phyloP scores from a whole-genome alignment of 2,329 filamentous ascomycete species.

The Aschersonia sp. region DNA sequence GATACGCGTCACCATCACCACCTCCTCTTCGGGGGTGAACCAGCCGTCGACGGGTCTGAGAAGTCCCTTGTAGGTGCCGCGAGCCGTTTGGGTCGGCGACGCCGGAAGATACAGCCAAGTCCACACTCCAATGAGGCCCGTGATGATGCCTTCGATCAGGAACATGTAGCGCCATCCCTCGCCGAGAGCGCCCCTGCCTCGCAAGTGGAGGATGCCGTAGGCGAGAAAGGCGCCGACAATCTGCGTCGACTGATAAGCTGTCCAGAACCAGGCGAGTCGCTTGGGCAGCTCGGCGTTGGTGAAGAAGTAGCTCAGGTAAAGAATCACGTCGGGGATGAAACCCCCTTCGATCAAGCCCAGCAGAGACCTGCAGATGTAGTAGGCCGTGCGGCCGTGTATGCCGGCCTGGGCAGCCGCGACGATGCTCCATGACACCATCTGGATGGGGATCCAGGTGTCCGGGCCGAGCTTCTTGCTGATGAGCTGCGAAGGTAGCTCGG shows the following conservation, averaged over 20 bases:
- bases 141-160: slow-evolving; percentile 2
- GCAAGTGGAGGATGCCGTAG: slow-evolving; percentile 11
- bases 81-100: slow-evolving; percentile 4
- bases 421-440: slow-evolving; percentile 22
- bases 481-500: slow-evolving; percentile 39
- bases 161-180: slow-evolving; percentile 4
- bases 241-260: slow-evolving; percentile 11
- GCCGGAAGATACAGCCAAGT: slow-evolving; percentile 3
- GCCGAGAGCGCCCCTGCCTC: slow-evolving; percentile 2
- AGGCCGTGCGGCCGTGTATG: slow-evolving; percentile 12
- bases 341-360: slow-evolving; percentile 40
- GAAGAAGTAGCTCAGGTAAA: slow-evolving; percentile 18
- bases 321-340: slow-evolving; percentile 36
- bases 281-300: slow-evolving; percentile 15
- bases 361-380: slow-evolving; percentile 16
- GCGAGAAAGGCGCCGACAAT: slow-evolving; percentile 14
- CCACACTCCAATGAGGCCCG: slow-evolving; percentile 5
- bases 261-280: slow-evolving; percentile 17
- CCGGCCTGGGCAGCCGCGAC: slow-evolving; percentile 18
- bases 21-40: slow-evolving; percentile 40
- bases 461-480: slow-evolving; percentile 35
- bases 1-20: slow-evolving; percentile 43
- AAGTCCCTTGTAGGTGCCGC: slow-evolving; percentile 5
- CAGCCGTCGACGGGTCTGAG: slow-evolving; percentile 25
- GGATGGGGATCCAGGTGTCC: slow-evolving; percentile 32